phyloP scores from a whole-genome alignment of 2,329 filamentous ascomycete species.

The Cryphonectria carpinicola region DNA sequence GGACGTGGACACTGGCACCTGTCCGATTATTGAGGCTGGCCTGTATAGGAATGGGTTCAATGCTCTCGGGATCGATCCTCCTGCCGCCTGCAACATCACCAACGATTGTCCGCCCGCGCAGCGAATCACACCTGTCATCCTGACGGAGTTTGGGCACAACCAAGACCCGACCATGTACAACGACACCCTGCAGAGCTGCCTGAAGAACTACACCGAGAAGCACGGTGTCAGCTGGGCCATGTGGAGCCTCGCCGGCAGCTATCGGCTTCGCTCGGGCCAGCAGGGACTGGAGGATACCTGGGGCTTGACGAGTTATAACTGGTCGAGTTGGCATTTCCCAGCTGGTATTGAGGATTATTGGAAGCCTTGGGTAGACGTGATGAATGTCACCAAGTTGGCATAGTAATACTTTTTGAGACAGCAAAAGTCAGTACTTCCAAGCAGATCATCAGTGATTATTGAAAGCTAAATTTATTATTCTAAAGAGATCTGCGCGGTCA shows the following conservation, averaged over 20 bases:
- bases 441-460: not conserved
- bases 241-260: constrained; percentile 54
- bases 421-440: not conserved
- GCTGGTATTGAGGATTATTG: constrained; percentile 51
- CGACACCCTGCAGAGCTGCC: constrained; percentile 50
- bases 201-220: constrained; percentile 48
- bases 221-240: constrained; percentile 53
- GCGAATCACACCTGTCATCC: constrained; percentile 51
- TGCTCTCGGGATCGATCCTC: constrained; percentile 45
- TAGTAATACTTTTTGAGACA: not conserved
- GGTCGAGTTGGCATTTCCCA: constrained; percentile 50
- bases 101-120: constrained; percentile 40
- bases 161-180: constrained; percentile 48
- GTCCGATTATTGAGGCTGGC: constrained; percentile 50
- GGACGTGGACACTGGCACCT: constrained; percentile 49
- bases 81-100: constrained; percentile 47
- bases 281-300: constrained; percentile 52
- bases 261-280: constrained; percentile 48
- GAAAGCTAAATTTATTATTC: not conserved
- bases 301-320: constrained; percentile 52
- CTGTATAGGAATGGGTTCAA: constrained; percentile 57
- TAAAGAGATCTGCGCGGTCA: not conserved
- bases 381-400: constrained; percentile 37
- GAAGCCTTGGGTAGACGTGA: constrained; percentile 53
- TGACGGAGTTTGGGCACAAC: constrained; percentile 52